These are phyloP conservation scores for Candida adriatica DNA, from an alignment of 805 yeast genomes.

Conservation along the genomic window DNA sequence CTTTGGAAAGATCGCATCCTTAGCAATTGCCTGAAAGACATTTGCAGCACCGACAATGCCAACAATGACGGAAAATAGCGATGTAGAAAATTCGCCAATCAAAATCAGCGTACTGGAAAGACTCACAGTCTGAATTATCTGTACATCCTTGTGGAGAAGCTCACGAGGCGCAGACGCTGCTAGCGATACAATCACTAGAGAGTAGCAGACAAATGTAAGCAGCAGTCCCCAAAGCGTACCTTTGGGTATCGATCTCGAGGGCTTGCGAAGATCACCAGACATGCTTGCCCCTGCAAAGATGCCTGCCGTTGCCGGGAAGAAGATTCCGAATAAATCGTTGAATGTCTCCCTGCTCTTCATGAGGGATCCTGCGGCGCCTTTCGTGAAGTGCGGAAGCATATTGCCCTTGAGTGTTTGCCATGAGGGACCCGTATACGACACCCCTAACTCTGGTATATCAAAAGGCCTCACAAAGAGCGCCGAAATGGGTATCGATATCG, in stretches of 20 bases:
- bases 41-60: constrained; percentile 96
- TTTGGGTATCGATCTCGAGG: constrained; percentile 83
- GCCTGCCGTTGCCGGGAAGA: constrained; percentile 98
- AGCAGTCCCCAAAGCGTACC: constrained; percentile 88
- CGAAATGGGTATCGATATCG: constrained; percentile 78
- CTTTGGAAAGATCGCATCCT: constrained; percentile 84
- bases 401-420: constrained; percentile 63
- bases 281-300: constrained; percentile 97
- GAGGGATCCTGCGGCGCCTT: constrained; percentile 90
- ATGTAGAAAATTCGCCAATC: constrained; percentile 87
- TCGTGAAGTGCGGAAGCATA: constrained; percentile 72
- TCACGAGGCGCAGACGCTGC: constrained; percentile 78
- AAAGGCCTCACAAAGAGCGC: constrained; percentile 61
- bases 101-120: constrained; percentile 61
- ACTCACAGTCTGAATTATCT: constrained; percentile 78
- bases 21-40: constrained; percentile 83
- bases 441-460: constrained; percentile 39
- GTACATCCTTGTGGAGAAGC: constrained; percentile 69
- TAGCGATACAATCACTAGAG: constrained; percentile 74
- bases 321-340: constrained; percentile 83
- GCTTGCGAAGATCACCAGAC: constrained; percentile 88
- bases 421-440: constrained; percentile 63
- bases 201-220: constrained; percentile 70
- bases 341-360: constrained; percentile 60
- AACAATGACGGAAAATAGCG: constrained; percentile 87